Percentiles rank a stretch among this genome's conserved stretches.
Conservation (phyloP, 352 stramenopile genomes). For the Phytophthora litchii region DNA sequence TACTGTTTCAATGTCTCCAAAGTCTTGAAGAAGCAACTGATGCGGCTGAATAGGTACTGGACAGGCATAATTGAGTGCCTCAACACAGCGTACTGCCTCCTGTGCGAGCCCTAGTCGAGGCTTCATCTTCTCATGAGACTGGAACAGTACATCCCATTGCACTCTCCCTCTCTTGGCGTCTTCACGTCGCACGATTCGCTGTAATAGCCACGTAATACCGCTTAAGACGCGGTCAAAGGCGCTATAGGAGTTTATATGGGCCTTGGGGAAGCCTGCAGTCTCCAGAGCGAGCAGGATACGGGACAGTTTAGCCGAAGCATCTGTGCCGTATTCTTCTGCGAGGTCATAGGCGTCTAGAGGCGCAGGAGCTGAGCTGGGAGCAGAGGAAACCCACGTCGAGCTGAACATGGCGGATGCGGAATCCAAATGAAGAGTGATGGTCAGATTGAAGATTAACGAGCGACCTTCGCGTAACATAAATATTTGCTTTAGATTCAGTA, state of each 20-base stretch:
- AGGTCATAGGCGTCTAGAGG: conserved; percentile 39
- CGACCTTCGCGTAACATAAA: not conserved
- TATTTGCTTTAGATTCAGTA: no score
- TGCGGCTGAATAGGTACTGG: conserved; percentile 62
- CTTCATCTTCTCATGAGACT: conserved; percentile 70
- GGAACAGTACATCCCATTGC: conserved; percentile 71
- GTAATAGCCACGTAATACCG: conserved; percentile 64
- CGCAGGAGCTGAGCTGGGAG: conserved; percentile 1
- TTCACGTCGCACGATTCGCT: conserved; percentile 61
- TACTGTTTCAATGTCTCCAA: conserved; percentile 69
- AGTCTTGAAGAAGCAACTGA: conserved; percentile 80
- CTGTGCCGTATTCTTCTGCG: conserved; percentile 37
- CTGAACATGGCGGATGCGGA: conserved; percentile 26
- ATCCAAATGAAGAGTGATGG: conserved; percentile 11
- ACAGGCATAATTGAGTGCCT: conserved; percentile 39
- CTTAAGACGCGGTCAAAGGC: conserved; percentile 72
- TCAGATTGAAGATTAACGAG: conserved; percentile 10
- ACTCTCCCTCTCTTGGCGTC: conserved; percentile 46
- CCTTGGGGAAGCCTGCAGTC: conserved; percentile 51
- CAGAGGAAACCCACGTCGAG: conserved; percentile 21
- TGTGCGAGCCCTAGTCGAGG: conserved; percentile 71
- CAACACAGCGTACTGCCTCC: conserved; percentile 54
- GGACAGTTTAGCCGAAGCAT: conserved; percentile 41
- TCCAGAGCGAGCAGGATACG: conserved; percentile 41
- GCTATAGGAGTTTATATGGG: conserved; percentile 44